Base-by-base conservation (phyloP, 106 monocot genomes). In the Triglochin maritima region DNA sequence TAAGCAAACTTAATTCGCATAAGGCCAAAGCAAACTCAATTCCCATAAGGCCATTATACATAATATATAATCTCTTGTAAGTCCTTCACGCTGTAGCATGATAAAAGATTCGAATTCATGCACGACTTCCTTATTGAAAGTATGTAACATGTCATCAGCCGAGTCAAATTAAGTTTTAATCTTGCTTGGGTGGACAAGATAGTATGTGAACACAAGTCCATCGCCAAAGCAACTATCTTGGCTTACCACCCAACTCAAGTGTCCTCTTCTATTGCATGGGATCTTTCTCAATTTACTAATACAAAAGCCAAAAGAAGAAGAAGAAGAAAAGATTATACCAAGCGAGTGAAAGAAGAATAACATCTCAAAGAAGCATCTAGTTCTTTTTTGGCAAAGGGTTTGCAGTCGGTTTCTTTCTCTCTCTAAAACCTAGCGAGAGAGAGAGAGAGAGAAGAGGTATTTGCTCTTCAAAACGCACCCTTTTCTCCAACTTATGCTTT, bases 401-500 rank as follows among this genome's bases (percentile, higher is more conserved):
- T n/a, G 56, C 46, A 46, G 46, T 56, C 13, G 57, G 69, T 69
- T 55, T 57, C 69, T 44, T 69, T 57, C 46, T 57, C 13, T 13
- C 12, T 3, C 46, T 12, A 57, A 69, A 47, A 57, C 15, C 7
- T 44, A 57, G 7, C 46, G 42, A 69, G 54, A 69, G 72, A 63
- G 9, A 50, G 47, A 66, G 17, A 59, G 47, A 11, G 47, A 60
- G 70, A 41, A 49, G 59, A 49, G 43, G 60, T 49, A 4, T 2
- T 8, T 45, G 51, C 57, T 55, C 72, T 79, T 68, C 63, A 65
- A 47, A 78, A 65, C 48, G 81, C 64, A 79, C 81, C 78, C 62
- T 74, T 80, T 84, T 84, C 84, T 61, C 60, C 61, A 41, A 47
- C 74, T 73, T 79, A 83, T 83, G 76, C 81, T 17, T 56, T 49